A percentile compares a stretch with the other conserved stretches of the same genome.
Conservation (phyloP, 1,284 basidiomycete species). For the Meripilus lineatus region DNA sequence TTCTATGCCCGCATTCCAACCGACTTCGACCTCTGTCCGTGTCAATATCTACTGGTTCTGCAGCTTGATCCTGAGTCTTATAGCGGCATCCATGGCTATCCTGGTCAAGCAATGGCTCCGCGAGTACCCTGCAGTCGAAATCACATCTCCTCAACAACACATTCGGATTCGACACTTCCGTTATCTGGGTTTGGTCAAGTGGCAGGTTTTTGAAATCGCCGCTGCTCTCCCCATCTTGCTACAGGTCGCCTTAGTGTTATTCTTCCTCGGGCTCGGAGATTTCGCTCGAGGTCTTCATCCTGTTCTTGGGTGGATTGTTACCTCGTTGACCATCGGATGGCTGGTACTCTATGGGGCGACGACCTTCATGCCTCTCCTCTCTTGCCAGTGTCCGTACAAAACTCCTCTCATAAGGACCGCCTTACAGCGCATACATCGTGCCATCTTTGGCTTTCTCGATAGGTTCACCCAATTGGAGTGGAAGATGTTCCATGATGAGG, state of each 20-base stretch:
- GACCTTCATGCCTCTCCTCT: slow-evolving; percentile 7
- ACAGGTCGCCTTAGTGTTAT: slow-evolving; percentile 25
- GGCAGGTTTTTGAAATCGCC: slow-evolving; percentile 24
- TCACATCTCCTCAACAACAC: slow-evolving; percentile 2
- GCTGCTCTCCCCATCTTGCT: slow-evolving; percentile 24
- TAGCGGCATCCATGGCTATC: slow-evolving; percentile 14
- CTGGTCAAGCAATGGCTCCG: slow-evolving; percentile 15
- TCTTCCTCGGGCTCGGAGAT: slow-evolving; percentile 22
- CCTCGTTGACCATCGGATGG: slow-evolving; percentile 5
- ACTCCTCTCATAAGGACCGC: neutral
- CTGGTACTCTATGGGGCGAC: slow-evolving; percentile 2
- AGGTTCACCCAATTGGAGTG: too few species aligned
- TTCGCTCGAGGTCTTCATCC: slow-evolving; percentile 10
- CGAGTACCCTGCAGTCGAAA: slow-evolving; percentile 11
- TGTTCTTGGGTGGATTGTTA: slow-evolving; percentile 8
- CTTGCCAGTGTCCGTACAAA: slow-evolving; percentile 13
- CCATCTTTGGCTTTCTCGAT: slow-evolving; percentile 6
- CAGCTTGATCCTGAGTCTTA: slow-evolving; percentile 15
- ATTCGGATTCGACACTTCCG: slow-evolving; percentile 19
- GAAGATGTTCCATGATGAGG: too few species aligned
- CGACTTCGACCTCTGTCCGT: slow-evolving; percentile 6
- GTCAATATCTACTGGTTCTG: slow-evolving; percentile 13
- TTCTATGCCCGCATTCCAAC: neutral
- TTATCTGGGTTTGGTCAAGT: slow-evolving; percentile 22
- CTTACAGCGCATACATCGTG: neutral